Evolutionary conservation across 495 filamentous ascomycete species (phyloP).

Genomic region (Hypoxylon fuscum): DNA sequence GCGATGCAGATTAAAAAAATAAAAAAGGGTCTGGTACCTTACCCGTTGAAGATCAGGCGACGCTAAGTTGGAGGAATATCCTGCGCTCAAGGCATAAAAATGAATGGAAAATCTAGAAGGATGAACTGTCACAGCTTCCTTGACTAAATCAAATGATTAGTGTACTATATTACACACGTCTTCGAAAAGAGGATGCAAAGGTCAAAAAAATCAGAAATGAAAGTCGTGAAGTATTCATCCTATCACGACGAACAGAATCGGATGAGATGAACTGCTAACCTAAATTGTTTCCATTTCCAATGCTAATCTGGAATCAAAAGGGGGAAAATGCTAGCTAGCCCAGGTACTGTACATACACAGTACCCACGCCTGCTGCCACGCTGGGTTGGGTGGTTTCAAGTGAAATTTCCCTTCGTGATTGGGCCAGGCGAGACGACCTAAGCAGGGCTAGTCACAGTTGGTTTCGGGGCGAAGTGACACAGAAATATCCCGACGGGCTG

Average conservation of each 20-base stretch:
- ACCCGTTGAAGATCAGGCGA: slow-evolving; percentile 28
- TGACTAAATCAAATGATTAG: slow-evolving; percentile 5
- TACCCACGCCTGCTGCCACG: slow-evolving; percentile 19
- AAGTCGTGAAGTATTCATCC: slow-evolving; percentile 14
- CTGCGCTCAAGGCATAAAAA: slow-evolving; percentile 4
- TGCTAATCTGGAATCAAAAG: slow-evolving; percentile 10
- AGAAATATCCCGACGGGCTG: slow-evolving; percentile 39
- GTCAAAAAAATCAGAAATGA: neutral
- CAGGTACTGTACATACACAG: slow-evolving; percentile 2
- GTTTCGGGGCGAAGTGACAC: slow-evolving; percentile 32
- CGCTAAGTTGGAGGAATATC: slow-evolving; percentile 23
- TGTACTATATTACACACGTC: slow-evolving; percentile 8
- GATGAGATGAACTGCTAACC: slow-evolving; percentile 26
- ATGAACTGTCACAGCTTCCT: slow-evolving; percentile 14
- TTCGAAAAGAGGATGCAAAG: slow-evolving; percentile 7
- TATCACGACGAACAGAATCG: slow-evolving; percentile 14
- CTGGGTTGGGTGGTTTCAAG: slow-evolving; percentile 35
- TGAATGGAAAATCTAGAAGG: slow-evolving; percentile 16
- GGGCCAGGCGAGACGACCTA: slow-evolving; percentile 19
- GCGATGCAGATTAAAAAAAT: slow-evolving; percentile 26
- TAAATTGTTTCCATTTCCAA: slow-evolving; percentile 26
- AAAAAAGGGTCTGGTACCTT: slow-evolving; percentile 28
- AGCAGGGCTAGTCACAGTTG: slow-evolving; percentile 28
- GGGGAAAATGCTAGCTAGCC: slow-evolving; percentile 11
- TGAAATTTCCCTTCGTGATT: slow-evolving; percentile 35